Base-by-base conservation (phyloP, 2,329 filamentous ascomycete genomes). In the Clonostachys sp. region DNA sequence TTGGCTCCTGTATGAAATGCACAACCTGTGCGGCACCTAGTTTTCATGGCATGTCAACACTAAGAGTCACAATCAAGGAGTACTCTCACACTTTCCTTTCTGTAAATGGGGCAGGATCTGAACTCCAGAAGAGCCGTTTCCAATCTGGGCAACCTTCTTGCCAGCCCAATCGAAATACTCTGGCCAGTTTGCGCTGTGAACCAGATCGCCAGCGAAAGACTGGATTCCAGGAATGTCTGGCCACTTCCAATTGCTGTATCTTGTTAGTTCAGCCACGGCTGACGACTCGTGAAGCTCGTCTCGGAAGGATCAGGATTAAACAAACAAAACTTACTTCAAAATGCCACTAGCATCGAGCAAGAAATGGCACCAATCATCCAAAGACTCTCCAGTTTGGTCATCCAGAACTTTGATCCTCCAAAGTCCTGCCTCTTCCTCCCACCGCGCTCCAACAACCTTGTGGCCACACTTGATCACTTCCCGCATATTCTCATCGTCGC, bases 301-400 rank as follows among this genome's bases (percentile, higher is more conserved):
- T 30, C 24, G 4, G 9, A 10, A 30, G 24, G 24, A 30, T 30
- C 8, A 30, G 2, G 24, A 24, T 10, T 14, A 17, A 39, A 14
- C 8, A 39, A n/a, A 34, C 18, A 13, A n/a, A 20, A 56, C 73
- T 55, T 63, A 78, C 75, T 80, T 80, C 5, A 81, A 58, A 47
- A 80, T 73, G 1, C 77, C 77, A 1, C 70, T 70, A 6, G 69
- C 75, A 53, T 78, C 67, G 34, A 78, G 53, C 16, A 79, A 56
- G 51, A 78, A 41, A 33, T 51, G 44, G 3, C 35, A 41, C 3
- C 35, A 36, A 35, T 51, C 50, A 14, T 35, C 38, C 24, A 50
- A 34, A 17, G 38, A 34, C 16, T 44, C 45, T 1, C 47, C 47
- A 6, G 46, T 45, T 14, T 45, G 34, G 6, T 42, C 8, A 12